Evolutionary conservation across 2,329 filamentous ascomycete species (phyloP), one percentile per base, ranked within the genome.

Genomic region (Ophiocordyceps camponoti-leonardi): DNA sequence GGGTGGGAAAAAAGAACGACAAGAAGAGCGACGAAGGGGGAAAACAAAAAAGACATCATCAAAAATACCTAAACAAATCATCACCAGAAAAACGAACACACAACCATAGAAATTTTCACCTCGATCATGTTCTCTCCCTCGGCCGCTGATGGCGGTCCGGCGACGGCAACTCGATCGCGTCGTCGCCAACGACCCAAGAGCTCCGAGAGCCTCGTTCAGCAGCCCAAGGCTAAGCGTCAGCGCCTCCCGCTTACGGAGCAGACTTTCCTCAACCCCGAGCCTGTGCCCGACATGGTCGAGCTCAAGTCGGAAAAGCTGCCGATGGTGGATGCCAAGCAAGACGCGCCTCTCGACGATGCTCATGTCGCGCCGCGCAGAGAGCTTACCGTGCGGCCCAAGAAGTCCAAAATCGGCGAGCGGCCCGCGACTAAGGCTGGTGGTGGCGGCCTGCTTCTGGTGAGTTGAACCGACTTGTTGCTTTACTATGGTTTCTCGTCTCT

Each of bases 221-320:
- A 75, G 53, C 77, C 77, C 26, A 81, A 79, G 60, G 71, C 75
- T 13, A 81, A 81, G 64, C 72, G 77, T 50, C 73, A 75, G 56
- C 69, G 77, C 51, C 61, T 76, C 44, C 72, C 72, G 28, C 58
- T 79, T 51, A 69, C 67, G 45, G 74, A 79, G 48, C 68, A 75
- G 54, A 75, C 72, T 46, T 73, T 73, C 57, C 58, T 66, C 50
- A 72, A 72, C 48, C 69, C 73, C 39, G 71, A 73, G 41, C 54
- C 58, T 31, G 57, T 63, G 41, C 64, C 69, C 22, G 75, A 79
- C 54, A 75, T 69, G 60, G 68, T 67, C 52, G 72, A 79, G 55
- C 68, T 69, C 52, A 77, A 75, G 57, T 57, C 67, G 44, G 66
- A 73, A 50, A 77, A 72, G 56, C 53, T 68, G 49, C 65, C 69